Conservation (phyloP, 805 yeast species). For the Wickerhamia fluorescens region DNA sequence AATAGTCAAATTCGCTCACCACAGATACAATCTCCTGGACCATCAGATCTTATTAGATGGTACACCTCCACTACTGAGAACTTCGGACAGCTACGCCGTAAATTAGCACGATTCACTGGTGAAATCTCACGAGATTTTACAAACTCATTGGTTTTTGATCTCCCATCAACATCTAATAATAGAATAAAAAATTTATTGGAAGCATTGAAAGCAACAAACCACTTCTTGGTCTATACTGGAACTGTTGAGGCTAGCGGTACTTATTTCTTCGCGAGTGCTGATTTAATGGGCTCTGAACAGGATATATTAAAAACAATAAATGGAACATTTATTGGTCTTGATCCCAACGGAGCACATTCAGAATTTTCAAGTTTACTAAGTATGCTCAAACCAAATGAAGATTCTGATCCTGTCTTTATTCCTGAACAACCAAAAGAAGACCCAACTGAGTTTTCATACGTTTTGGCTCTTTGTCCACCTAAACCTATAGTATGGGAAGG, state of each 20-base stretch:
- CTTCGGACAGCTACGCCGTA: slow-evolving; percentile 71
- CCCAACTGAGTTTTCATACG: slow-evolving; percentile 46
- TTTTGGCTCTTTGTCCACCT: slow-evolving; percentile 67
- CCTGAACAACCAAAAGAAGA: slow-evolving; percentile 6
- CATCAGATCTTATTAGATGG: slow-evolving; percentile 50
- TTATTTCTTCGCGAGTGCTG: slow-evolving; percentile 71
- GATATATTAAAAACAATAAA: slow-evolving; percentile 33
- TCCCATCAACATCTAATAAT: slow-evolving; percentile 37
- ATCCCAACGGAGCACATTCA: slow-evolving; percentile 17
- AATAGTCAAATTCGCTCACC: slow-evolving; percentile 59
- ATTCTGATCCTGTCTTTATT: slow-evolving; percentile 1
- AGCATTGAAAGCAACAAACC: slow-evolving; percentile 56
- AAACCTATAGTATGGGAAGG: slow-evolving; percentile 94
- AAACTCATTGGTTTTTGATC: slow-evolving; percentile 58
- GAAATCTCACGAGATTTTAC: slow-evolving; percentile 63
- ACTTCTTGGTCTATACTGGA: slow-evolving; percentile 71
- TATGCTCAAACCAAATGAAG: slow-evolving; percentile 1
- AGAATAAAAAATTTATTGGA: slow-evolving; percentile 46
- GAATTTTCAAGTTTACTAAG: slow-evolving; percentile 22
- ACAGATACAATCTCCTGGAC: slow-evolving; percentile 38
- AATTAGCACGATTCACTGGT: slow-evolving; percentile 69
- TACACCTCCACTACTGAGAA: slow-evolving; percentile 59
- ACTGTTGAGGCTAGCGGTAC: slow-evolving; percentile 66
- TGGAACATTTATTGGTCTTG: slow-evolving; percentile 34
- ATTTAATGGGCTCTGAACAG: slow-evolving; percentile 34